Percentiles rank a stretch among this genome's conserved stretches.
These are phyloP conservation scores for Aureobasidium melanogenum DNA, from an alignment of 2,329 filamentous ascomycete species.

Conservation along the genomic window DNA sequence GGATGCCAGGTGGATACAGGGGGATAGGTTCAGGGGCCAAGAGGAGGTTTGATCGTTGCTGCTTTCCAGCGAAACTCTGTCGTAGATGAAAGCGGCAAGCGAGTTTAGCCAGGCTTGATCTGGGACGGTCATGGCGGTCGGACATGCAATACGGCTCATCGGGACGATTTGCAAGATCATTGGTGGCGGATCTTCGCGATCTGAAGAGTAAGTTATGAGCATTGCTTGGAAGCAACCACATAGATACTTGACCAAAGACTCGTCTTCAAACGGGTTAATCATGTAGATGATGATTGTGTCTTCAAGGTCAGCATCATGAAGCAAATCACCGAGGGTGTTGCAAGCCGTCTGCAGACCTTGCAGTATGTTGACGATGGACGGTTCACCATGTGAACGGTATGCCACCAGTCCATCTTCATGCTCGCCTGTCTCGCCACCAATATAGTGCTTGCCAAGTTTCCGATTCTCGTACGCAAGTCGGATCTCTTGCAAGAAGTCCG, in stretches of 20 bases:
- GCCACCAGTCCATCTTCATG: slow-evolving; percentile 3
- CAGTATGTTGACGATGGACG: neutral
- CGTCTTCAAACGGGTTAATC: slow-evolving; percentile 57
- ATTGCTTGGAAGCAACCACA: slow-evolving; percentile 67
- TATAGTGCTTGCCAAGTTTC: slow-evolving; percentile 58
- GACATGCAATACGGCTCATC: slow-evolving; percentile 56
- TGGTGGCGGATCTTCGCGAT: slow-evolving; percentile 34
- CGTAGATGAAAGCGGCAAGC: slow-evolving; percentile 67
- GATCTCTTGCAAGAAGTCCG: slow-evolving; percentile 58
- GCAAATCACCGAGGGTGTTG: neutral
- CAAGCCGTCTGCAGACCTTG: slow-evolving; percentile 8
- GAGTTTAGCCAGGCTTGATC: slow-evolving; percentile 50
- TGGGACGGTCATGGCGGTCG: slow-evolving; percentile 54
- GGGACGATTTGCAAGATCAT: slow-evolving; percentile 72
- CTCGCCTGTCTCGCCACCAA: slow-evolving; percentile 27
- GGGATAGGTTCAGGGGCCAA: slow-evolving; percentile 49
- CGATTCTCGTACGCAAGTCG: slow-evolving; percentile 64
- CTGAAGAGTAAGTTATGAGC: slow-evolving; percentile 51
- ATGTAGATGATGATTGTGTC: slow-evolving; percentile 66
- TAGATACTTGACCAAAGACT: slow-evolving; percentile 54
- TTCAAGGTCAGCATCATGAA: slow-evolving; percentile 12
- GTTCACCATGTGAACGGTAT: neutral
- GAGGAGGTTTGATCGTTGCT: slow-evolving; percentile 15
- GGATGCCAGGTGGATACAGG: slow-evolving; percentile 65
- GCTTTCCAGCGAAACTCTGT: slow-evolving; percentile 51